Evolutionary conservation across 2,329 filamentous ascomycete genomes (phyloP).

Genomic region (Claviceps sorghi): DNA sequence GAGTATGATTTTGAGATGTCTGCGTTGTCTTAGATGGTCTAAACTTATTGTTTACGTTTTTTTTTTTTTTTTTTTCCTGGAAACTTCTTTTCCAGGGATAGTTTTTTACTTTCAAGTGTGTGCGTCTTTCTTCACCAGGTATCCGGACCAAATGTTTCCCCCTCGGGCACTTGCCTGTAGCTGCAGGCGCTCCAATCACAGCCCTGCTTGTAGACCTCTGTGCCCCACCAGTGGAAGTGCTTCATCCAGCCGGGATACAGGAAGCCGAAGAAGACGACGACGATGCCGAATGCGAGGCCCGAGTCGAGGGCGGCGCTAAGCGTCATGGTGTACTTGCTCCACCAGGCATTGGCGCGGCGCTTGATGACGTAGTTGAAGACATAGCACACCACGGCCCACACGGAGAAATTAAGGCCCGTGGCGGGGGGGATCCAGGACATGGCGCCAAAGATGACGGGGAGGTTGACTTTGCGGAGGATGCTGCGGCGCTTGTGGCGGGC

Average conservation of each 20-base stretch:
- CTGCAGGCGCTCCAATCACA: slow-evolving; percentile 76
- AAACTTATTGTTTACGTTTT: background rate
- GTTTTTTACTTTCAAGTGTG: background rate
- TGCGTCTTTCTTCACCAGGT: slow-evolving; percentile 29
- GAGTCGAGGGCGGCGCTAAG: slow-evolving; percentile 71
- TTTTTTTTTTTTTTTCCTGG: background rate
- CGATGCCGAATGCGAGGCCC: slow-evolving; percentile 66
- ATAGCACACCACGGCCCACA: slow-evolving; percentile 76
- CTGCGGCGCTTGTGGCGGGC: slow-evolving; percentile 43
- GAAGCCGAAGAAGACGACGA: slow-evolving; percentile 74
- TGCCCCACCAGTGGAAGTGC: slow-evolving; percentile 75
- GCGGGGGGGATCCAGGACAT: slow-evolving; percentile 79
- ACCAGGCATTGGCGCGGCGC: slow-evolving; percentile 58
- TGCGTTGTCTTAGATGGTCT: too few species aligned
- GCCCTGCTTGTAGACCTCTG: slow-evolving; percentile 68
- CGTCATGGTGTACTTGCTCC: slow-evolving; percentile 86
- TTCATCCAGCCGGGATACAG: slow-evolving; percentile 66
- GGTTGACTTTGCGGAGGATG: slow-evolving; percentile 61
- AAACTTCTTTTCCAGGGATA: too few species aligned
- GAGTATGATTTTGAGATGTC: too few species aligned
- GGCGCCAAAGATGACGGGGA: slow-evolving; percentile 71
- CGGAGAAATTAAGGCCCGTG: slow-evolving; percentile 73
- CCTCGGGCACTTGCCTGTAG: slow-evolving; percentile 48
- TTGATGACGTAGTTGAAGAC: slow-evolving; percentile 68
- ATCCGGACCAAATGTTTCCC: slow-evolving; percentile 51